Evolutionary conservation across 2,329 filamentous ascomycete species (phyloP), one percentile per base, ranked within the genome.

Genomic region (Pseudocercospora crystallina): DNA sequence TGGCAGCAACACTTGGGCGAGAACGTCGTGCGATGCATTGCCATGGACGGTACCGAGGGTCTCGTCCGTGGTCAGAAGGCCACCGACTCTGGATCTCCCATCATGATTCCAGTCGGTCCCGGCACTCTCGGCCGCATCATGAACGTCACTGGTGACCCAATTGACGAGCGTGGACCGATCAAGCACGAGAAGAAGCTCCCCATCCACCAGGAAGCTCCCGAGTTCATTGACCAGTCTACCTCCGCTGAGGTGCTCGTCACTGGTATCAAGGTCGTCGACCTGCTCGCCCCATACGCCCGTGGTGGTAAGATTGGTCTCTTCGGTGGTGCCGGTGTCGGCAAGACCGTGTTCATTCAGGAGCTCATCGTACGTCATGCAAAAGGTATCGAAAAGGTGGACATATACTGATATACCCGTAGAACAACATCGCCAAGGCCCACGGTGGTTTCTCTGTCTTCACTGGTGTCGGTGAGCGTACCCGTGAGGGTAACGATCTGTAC

Each of bases 301-400:
- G 94, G 94, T 90, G 94, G 94, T 86, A 99, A 99, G 88, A 99
- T 99, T 84, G 94, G 94, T 89, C 90, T 99, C 68, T 99, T 99
- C 81, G 94, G 94, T 80, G 94, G 94, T 92, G 94, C 94, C 70
- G 94, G 94, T 95, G 94, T 99, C 83, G 94, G 94, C 79, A 99
- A 99, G 88, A 99, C 94, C 76, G 94, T 99, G 75, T 99, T 97
- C 84, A 99, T 99, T 77, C 94, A 99, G 85, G 94, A 99, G 82
- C 81, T 99, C 74, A 99, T 99, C 82, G 83, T 86, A 77, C 69
- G 81, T 26, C 20, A 26, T 71, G 34, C 17, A 13, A 30, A 11
- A 13, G n/a, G 1, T 10, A 14, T 34, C n/a, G n/a, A n/a, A 31
- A 7, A 17, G 20, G 33, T 15, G 12, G 29, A 12, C 43, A 42